Evolutionary conservation across 208 protist species (phyloP).

Genomic region (Tritrichomonas foetus): DNA sequence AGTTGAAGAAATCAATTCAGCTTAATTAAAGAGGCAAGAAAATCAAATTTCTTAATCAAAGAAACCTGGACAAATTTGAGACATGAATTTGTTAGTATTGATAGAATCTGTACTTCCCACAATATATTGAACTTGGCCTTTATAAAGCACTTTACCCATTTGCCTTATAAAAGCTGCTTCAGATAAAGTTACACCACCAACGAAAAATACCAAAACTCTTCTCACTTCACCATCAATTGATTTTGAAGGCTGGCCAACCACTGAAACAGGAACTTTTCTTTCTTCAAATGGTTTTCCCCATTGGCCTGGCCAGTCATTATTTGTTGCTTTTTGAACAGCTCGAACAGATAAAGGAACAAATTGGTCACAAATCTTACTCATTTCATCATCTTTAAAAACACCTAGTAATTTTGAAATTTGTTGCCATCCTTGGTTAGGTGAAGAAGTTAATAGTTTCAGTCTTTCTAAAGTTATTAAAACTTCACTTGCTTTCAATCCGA

Average conservation of each 20-base stretch:
- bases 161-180: neutral
- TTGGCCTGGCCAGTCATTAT: neutral
- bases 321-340: neutral
- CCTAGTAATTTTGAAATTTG: too few relatives aligned
- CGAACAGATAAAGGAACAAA: neutral
- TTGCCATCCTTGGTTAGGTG: neutral
- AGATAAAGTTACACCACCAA: neutral
- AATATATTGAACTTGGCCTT: neutral
- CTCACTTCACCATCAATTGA: neutral
- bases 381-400: too few relatives aligned
- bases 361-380: neutral
- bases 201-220: constrained; percentile 24
- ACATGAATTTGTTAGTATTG: neutral
- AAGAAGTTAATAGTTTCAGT: neutral
- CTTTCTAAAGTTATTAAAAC: neutral
- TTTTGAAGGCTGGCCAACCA: neutral
- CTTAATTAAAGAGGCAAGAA: too few relatives aligned
- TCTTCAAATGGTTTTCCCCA: neutral
- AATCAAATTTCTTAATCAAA: too few relatives aligned
- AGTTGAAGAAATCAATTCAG: too few relatives aligned
- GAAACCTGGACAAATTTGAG: too few relatives aligned
- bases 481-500: neutral
- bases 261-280: neutral
- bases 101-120: neutral
- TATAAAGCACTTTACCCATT: neutral